Conservation (phyloP, 495 filamentous ascomycete genomes). For the Bacidia rubella region DNA sequence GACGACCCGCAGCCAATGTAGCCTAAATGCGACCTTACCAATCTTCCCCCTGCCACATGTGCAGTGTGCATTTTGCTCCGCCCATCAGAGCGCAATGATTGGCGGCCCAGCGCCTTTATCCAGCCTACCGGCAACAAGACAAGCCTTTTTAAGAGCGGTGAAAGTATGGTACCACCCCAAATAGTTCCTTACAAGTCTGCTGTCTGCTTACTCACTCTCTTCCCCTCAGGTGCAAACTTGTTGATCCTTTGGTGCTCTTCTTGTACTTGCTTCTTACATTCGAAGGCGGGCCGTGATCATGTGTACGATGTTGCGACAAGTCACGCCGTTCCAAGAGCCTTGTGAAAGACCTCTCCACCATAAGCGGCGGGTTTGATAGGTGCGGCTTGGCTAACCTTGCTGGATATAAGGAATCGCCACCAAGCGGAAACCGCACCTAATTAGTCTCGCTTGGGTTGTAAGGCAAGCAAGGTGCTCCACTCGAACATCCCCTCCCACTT, state of each 20-base stretch:
- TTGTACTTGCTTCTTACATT: background rate
- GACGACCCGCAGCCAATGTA: background rate
- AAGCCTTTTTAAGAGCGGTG: background rate
- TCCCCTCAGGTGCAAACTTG: background rate
- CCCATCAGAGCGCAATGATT: background rate
- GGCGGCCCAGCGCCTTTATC: background rate
- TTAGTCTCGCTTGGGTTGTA: no score
- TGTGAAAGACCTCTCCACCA: no score
- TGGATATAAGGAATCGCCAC: no score
- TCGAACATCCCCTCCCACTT: no score
- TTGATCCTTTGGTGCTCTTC: background rate
- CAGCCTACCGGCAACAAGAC: background rate
- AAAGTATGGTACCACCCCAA: background rate
- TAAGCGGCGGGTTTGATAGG: background rate
- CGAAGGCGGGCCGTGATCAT: background rate
- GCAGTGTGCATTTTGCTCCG: background rate
- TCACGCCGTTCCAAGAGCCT: no score
- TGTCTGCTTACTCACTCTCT: background rate
- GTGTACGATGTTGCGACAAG: background rate
- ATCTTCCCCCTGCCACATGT: background rate
- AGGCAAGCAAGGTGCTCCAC: no score
- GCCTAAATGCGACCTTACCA: slow-evolving; percentile 1
- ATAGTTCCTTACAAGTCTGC: background rate
- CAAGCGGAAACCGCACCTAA: no score
- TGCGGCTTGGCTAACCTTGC: background rate